These are phyloP conservation scores for Sporisorium exsertum DNA, from an alignment of 1,284 basidiomycete species.

Conservation along the genomic window DNA sequence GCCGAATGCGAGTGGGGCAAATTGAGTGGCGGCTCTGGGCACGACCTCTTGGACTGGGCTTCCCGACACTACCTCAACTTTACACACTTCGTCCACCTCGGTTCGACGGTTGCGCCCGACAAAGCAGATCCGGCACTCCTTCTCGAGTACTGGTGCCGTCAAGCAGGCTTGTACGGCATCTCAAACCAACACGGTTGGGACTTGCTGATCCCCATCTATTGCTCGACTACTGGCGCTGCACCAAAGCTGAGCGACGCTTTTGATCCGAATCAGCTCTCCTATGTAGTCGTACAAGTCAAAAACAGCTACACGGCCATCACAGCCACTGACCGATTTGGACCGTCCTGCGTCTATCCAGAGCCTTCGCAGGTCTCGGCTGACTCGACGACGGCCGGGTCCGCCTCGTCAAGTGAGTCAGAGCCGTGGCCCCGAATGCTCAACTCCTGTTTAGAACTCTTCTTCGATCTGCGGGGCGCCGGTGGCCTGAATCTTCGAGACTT, in stretches of 20 bases:
- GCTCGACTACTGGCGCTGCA: background rate
- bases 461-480: background rate
- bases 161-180: background rate
- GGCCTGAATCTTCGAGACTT: background rate
- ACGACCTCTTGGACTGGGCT: conserved; percentile 2
- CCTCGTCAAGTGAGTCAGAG: background rate
- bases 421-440: background rate
- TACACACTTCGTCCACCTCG: conserved; percentile 7
- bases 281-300: conserved; percentile 5
- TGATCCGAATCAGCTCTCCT: conserved; percentile 11
- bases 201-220: background rate
- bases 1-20: background rate
- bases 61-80: conserved; percentile 14
- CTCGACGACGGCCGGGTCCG: too few relatives aligned
- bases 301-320: background rate
- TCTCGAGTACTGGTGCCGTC: background rate
- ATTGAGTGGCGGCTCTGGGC: background rate
- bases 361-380: background rate
- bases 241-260: conserved; percentile 2
- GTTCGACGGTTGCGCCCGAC: background rate
- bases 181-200: background rate
- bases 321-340: background rate
- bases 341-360: background rate
- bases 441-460: background rate
- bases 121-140: background rate